Base-by-base conservation (phyloP, 2,329 filamentous ascomycete species). In the Berkeleyomyces rouxiae region DNA sequence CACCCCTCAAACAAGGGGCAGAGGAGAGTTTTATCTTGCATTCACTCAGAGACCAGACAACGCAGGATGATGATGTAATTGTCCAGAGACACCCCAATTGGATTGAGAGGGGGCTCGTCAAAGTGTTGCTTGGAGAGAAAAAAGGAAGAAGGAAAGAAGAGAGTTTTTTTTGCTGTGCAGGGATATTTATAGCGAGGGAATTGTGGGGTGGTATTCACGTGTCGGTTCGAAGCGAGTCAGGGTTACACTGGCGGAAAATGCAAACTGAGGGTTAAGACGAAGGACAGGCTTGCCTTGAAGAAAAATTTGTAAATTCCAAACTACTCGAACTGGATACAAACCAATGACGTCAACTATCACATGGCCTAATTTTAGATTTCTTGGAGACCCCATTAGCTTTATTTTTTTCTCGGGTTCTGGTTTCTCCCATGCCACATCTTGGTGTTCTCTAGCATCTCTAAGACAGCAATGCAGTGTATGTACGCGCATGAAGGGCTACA, bases 1-100 rank as follows among this genome's bases (percentile, higher is more conserved):
- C 71, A 72, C 73, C 74, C 74, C 74, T 76, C 74, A 75, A 75
- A 75, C 73, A 68, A 74, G 72, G 71, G 73, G 73, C 72, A 65
- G 43, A 61, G 36, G 44, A 55, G 53, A 36, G 36, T 63, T 73
- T 71, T 7, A 69, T 75, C 72, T 75, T 66, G 73, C 73, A 75
- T 62, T 58, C 63, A 64, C 60, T 55, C 51, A 37, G 51, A 55
- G 51, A 55, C 51, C 36, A 55, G 33, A 55, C 36, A 16, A 39
- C 13, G 51, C 51, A 55, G 36, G 43, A 46, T 55, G 58, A 49
- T 58, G 58, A 49, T 55, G 60, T 62, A 64, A 61, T 64, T 64
- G 60, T 43, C 60, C 55, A 62, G 61, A 62, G 63, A 61, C 57
- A 60, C 63, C 63, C 51, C 60, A 62, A 62, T 42, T 49, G 42